A percentile compares a stretch with the other conserved stretches of the same genome.
These are phyloP conservation scores for Eucalyptus guilfoylei DNA, from an alignment of 345 rosid species.

Conservation along the genomic window DNA sequence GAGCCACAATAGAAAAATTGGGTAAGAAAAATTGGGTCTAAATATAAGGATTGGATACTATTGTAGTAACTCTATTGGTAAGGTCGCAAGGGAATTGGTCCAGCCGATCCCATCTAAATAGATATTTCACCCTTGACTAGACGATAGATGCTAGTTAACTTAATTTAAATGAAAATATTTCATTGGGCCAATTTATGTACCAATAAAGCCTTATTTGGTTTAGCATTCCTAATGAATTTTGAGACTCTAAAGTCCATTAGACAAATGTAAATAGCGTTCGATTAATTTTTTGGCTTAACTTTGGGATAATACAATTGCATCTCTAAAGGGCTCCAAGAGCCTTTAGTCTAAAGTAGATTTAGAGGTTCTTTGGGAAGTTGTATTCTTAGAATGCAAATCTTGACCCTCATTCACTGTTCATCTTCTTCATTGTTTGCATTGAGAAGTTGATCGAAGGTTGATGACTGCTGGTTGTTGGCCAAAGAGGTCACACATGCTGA, in stretches of 20 bases:
- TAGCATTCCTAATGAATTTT: too few species aligned
- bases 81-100: neutral
- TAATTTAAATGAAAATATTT: neutral
- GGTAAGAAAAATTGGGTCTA: neutral
- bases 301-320: too few species aligned
- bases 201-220: accelerated
- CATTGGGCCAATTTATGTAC: neutral
- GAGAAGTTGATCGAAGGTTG: too few species aligned
- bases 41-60: too few species aligned
- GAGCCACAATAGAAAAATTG: neutral
- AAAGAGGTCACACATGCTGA: accelerated
- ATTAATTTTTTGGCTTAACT: too few species aligned
- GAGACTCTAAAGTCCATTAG: too few species aligned
- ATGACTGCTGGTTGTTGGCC: accelerated
- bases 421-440: too few species aligned
- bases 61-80: neutral
- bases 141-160: accelerated
- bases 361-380: too few species aligned
- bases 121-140: neutral
- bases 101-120: neutral
- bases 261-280: too few species aligned
- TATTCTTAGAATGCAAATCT: too few species aligned
- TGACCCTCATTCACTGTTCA: accelerated
- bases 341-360: too few species aligned
- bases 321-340: accelerated